Base-by-base conservation (phyloP, 805 yeast species). In the Kluyveromyces starmeri region DNA sequence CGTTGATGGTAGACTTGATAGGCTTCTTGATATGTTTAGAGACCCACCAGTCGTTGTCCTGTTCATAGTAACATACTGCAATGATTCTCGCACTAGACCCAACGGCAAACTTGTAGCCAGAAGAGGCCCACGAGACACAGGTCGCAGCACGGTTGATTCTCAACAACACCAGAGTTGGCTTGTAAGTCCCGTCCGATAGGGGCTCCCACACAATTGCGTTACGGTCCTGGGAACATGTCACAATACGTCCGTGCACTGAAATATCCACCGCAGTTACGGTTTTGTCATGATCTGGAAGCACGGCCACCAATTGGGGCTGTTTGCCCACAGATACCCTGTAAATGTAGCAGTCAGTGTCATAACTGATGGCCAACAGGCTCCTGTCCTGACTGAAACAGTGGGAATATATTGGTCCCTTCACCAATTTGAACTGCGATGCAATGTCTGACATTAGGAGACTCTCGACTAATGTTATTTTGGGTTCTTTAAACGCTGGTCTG, bases 21-120 rank as follows among this genome's bases (percentile, higher is more conserved):
- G 96, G 95, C 61, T 83, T 85, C 67, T 88, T 88, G 61, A 92
- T 81, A 64, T 89, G 98, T 61, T 89, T 89, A 10, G 97, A 84
- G 34, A 92, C 88, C 99, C 99, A 92, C 99, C 99, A 92, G 58
- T 92, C 95, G 58, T 89, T 92, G 50, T 86, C 96, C 42, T 70
- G 82, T 62, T 92, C 98, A 57, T 82, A 92, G 64, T 88, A 92
- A 65, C 98, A 92, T 32, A 92, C 83, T 7, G 97, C 96, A 59
- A 92, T 79, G 43, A 83, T 81, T 40, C 97, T 69, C 28, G 95
- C 96, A 30, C 95, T 85, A 2, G 95, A 83, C 1, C 96, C 98
- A 31, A 89, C 97, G 1, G 98, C 98, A 61, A 92, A 92, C 65
- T 92, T 92, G 53, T 64, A 65, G n/a, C 96, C 97, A 47, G 73